Base-by-base conservation (phyloP, 305 asterid genomes). In the Caryopteris hybrid region DNA sequence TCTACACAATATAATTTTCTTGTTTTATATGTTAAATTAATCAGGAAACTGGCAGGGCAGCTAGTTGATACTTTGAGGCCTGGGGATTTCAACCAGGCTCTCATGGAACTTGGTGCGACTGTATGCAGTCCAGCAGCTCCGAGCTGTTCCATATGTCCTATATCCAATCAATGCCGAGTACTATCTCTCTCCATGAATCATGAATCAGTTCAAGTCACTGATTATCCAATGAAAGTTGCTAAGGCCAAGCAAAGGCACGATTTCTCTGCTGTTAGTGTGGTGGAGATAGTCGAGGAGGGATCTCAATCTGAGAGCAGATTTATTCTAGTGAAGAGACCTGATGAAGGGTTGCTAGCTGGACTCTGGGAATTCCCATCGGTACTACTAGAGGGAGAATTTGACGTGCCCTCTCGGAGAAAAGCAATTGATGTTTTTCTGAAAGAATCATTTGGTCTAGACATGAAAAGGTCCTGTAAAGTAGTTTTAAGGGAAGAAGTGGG, bases 341-440 rank as follows among this genome's bases (percentile, higher is more conserved):
- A 87, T 17, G 78, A 79, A 52, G 99, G 99, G 65, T 76, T 94
- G 85, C 92, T 94, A 71, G 98, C 99, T 60, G 98, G 98, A 43
- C 96, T 91, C 43, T 94, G 99, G 99, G 99, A 94, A 82, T 94
- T 94, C 80, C 98, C 99, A 36, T 89, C 96, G 55, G 96, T 94
- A 71, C 76, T 78, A 56, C 68, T 94, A 74, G 87, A 81, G 42
- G 85, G 83, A 74, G 98, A 91, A 80, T 83, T 81, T 45, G 91
- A 87, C 47, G 66, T 74, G 82, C 68, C 74, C 65, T 68, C 80
- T 12, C 80, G 99, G 56, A 89, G 95, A 80, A 73, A 80, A 79
- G 85, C 83, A 59, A 80, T 82, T 11, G 84, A 94, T 65, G 67
- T 69, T 17, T 89, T 82, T 71, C 76, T 94, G 81, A 82, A 83